A percentile compares a stretch with the other conserved stretches of the same genome.
phyloP scores from a whole-genome alignment of 257 asterid species.

The Leonotis leonurus region DNA sequence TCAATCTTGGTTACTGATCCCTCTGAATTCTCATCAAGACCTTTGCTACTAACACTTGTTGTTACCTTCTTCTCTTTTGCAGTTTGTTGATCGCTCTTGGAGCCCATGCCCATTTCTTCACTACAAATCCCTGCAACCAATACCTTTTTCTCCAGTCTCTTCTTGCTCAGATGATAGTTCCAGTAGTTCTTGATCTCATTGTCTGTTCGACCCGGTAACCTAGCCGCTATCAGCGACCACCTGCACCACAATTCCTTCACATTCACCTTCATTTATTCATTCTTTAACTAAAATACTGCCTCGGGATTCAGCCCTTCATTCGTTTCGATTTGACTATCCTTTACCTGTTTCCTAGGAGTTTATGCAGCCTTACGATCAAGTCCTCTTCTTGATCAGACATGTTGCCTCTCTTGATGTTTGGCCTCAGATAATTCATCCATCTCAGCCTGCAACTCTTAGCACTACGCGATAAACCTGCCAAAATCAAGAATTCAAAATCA shows the following conservation, averaged over 20 bases:
- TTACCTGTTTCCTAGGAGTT: constrained; percentile 48
- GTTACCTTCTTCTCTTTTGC: constrained; percentile 16
- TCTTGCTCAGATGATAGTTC: constrained; percentile 37
- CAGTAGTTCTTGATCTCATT: constrained; percentile 43
- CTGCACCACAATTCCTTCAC: background rate
- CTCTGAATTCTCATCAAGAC: constrained; percentile 19
- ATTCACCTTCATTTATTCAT: background rate
- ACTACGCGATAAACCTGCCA: constrained; percentile 35
- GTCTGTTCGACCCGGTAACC: constrained; percentile 45
- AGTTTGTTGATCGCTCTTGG: constrained; percentile 12
- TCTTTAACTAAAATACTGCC: background rate
- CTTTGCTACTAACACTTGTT: background rate
- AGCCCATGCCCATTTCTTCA: constrained; percentile 13
- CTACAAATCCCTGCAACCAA: constrained; percentile 24
- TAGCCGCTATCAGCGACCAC: constrained; percentile 39
- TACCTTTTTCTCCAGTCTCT: constrained; percentile 16
- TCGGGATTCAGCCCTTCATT: background rate
- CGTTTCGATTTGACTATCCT: background rate
- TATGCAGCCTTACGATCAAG: constrained; percentile 50
- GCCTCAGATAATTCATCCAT: constrained; percentile 60
- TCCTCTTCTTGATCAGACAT: constrained; percentile 59
- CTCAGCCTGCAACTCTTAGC: constrained; percentile 50
- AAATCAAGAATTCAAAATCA: background rate
- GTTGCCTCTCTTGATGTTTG: constrained; percentile 50
- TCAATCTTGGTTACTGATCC: constrained; percentile 17